These are phyloP conservation scores for Vicia faba DNA, from an alignment of 306 rosid species.

Conservation along the genomic window DNA sequence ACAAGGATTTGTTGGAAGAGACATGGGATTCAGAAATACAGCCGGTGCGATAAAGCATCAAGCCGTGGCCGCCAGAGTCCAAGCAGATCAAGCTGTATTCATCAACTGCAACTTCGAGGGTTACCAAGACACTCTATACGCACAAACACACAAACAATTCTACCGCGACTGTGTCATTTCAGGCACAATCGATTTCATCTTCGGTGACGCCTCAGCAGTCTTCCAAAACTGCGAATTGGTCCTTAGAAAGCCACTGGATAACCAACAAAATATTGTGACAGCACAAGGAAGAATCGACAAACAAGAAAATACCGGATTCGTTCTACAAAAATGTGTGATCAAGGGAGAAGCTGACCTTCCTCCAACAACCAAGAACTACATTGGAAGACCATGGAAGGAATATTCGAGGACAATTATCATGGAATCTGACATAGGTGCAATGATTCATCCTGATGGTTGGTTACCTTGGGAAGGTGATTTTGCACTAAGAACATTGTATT, in stretches of 20 bases:
- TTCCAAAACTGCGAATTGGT: slow-evolving; percentile 65
- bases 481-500: slow-evolving; percentile 60
- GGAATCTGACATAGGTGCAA: slow-evolving; percentile 58
- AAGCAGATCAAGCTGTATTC: slow-evolving; percentile 59
- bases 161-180: slow-evolving; percentile 62
- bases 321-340: slow-evolving; percentile 64
- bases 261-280: slow-evolving; percentile 62
- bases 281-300: slow-evolving; percentile 66
- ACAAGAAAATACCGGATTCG: slow-evolving; percentile 55
- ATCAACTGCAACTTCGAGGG: slow-evolving; percentile 71
- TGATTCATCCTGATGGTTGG: slow-evolving; percentile 77
- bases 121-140: slow-evolving; percentile 75
- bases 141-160: slow-evolving; percentile 71
- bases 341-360: slow-evolving; percentile 41
- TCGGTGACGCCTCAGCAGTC: slow-evolving; percentile 68
- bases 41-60: slow-evolving; percentile 74
- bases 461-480: slow-evolving; percentile 66
- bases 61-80: slow-evolving; percentile 75
- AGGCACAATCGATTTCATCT: slow-evolving; percentile 79
- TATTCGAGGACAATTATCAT: slow-evolving; percentile 69
- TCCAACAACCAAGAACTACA: slow-evolving; percentile 48
- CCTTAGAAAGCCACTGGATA: slow-evolving; percentile 54
- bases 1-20: slow-evolving; percentile 65
- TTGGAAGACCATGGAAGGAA: slow-evolving; percentile 84
- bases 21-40: slow-evolving; percentile 72